Evolutionary conservation across 2,329 filamentous ascomycete genomes (phyloP), one percentile per base, ranked within the genome.

Genomic region (Aureobasidium sp.): DNA sequence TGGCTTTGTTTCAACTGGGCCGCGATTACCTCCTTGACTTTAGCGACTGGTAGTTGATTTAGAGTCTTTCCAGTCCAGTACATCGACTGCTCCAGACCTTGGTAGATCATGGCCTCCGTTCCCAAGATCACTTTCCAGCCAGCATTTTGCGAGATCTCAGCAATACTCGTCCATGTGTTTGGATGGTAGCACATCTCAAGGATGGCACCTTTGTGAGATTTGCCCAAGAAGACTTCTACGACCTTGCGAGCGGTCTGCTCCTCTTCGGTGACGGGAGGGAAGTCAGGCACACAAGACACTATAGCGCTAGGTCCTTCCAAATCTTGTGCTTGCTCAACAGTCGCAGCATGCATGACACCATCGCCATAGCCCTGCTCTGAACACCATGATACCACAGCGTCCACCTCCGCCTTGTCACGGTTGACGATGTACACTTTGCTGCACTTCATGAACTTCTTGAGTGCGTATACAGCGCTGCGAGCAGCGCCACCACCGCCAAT

Each of bases 161-260:
- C 88, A 56, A 94, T 86, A 70, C 86, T 83, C 0, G 93, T 95
- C 76, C 87, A 90, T 0, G 91, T 90, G 3, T 84, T 77, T 0
- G 93, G 93, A 75, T 94, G 93, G 76, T 95, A 95, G 82, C 92
- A 94, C 92, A 95, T 95, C 77, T 95, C 92, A 67, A 95, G 76
- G 65, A 95, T 87, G 9, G 88, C 88, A 25, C 67, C 92, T 77
- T 91, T 91, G 59, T 62, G 59, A 36, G 81, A 74, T 63, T 82
- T 83, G 31, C 70, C 70, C 40, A 87, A 67, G 60, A 87, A 85
- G 4, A 80, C 76, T 72, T 88, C 83, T 0, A 85, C 76, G 0
- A 93, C 83, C 1, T 78, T 76, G 1, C 92, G 81, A 5, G 91
- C 88, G 48, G 82, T 80, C 33, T 84, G 80, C 81, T 96, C 93